A percentile compares a stretch with the other conserved stretches of the same genome.
Evolutionary conservation across 345 rosid species (phyloP).

Genomic region (Gynandropsis gynandra): DNA sequence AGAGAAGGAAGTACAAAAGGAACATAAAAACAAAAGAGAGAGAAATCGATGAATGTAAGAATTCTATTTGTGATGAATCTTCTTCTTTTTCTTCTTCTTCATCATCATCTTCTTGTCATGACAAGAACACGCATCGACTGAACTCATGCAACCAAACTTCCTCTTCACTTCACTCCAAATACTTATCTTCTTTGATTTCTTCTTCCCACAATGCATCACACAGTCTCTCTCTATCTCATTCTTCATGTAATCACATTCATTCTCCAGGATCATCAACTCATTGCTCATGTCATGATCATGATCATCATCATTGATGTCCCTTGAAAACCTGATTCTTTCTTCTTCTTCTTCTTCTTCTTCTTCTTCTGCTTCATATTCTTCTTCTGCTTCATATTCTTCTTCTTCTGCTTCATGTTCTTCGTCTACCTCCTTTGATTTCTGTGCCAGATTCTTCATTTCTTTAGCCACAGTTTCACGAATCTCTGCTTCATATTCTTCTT

Average conservation of each 20-base stretch:
- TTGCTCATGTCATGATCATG: no score
- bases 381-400: slow-evolving; percentile 18
- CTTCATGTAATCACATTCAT: slow-evolving; percentile 39
- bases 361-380: slow-evolving; percentile 22
- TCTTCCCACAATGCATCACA: slow-evolving; percentile 26
- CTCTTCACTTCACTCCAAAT: slow-evolving; percentile 82
- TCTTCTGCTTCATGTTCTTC: slow-evolving; percentile 23
- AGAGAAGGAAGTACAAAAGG: no score
- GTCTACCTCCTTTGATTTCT: slow-evolving; percentile 16
- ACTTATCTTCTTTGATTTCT: slow-evolving; percentile 37
- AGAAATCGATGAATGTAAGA: no score
- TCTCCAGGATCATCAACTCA: no score
- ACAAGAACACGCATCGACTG: slow-evolving; percentile 21
- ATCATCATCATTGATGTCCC: slow-evolving; percentile 49
- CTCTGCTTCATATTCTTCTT: slow-evolving; percentile 20
- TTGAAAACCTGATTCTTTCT: slow-evolving; percentile 42
- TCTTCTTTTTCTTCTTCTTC: slow-evolving; percentile 15
- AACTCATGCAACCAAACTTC: slow-evolving; percentile 64
- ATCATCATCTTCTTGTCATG: slow-evolving; percentile 6
- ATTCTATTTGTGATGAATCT: no score
- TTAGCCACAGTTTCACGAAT: slow-evolving; percentile 41
- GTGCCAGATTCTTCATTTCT: slow-evolving; percentile 27
- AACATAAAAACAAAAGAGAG: no score
- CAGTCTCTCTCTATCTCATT: slow-evolving; percentile 39
- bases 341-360: slow-evolving; percentile 34